A percentile compares a stretch with the other conserved stretches of the same genome.
Conservation (phyloP, 257 asterid genomes). For the Capsicum chinense region DNA sequence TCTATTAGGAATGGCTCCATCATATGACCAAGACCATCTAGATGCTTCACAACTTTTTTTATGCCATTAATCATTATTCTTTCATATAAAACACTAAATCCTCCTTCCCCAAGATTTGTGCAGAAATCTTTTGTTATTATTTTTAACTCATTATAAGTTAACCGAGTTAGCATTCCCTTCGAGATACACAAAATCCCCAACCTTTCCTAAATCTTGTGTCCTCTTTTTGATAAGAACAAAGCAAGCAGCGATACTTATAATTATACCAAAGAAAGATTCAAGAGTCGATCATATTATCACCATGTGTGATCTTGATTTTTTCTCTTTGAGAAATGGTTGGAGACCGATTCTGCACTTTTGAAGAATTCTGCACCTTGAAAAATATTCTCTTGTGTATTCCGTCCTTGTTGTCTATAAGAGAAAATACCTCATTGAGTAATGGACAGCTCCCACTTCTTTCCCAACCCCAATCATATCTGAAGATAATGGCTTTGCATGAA, state of each 20-base stretch:
- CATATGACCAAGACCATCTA: slow-evolving; percentile 17
- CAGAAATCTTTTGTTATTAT: slow-evolving; percentile 30
- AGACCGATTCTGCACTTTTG: not conserved
- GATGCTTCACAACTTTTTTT: slow-evolving; percentile 36
- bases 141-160: slow-evolving; percentile 25
- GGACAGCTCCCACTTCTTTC: not conserved
- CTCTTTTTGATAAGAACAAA: not conserved
- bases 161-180: slow-evolving; percentile 1
- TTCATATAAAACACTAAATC: slow-evolving; percentile 30
- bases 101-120: slow-evolving; percentile 34
- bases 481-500: slow-evolving; percentile 23
- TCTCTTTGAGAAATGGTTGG: not conserved
- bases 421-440: slow-evolving; percentile 12
- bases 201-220: not conserved
- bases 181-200: not conserved
- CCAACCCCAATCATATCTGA: not conserved
- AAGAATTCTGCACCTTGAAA: not conserved
- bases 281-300: not conserved
- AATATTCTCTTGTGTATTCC: not conserved
- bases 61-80: slow-evolving; percentile 28
- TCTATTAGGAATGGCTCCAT: slow-evolving; percentile 35
- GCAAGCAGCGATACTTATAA: not conserved
- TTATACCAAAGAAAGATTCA: not conserved
- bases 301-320: not conserved
- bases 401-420: not conserved